phyloP scores from a whole-genome alignment of 352 stramenopile genomes.

The Globisporangium heterothallicum region DNA sequence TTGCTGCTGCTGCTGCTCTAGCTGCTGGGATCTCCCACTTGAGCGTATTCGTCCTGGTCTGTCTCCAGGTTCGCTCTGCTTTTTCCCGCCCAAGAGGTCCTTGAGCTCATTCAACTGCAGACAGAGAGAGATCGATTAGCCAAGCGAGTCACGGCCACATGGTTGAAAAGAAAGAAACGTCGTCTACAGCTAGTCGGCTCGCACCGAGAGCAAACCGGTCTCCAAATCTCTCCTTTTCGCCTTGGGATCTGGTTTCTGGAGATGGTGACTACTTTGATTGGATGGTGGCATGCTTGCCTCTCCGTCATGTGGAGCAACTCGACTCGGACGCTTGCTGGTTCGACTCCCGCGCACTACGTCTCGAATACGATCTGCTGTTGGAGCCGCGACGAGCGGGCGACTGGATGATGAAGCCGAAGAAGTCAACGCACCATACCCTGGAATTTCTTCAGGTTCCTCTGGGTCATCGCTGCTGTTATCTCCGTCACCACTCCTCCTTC shows the following conservation, averaged over 20 bases:
- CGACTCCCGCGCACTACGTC: constrained; percentile 8
- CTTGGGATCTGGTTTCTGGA: constrained; percentile 6
- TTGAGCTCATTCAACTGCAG: constrained; percentile 43
- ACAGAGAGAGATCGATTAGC: too few species aligned
- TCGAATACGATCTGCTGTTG: constrained; percentile 19
- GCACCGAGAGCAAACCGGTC: constrained; percentile 40
- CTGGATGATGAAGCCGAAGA: constrained; percentile 1
- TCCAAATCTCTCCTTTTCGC: constrained; percentile 15
- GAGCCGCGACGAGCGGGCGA: constrained; percentile 8
- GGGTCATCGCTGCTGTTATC: constrained; percentile 9
- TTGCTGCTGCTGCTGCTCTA: background rate
- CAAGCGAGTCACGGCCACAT: too few species aligned
- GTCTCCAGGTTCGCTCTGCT: constrained; percentile 9
- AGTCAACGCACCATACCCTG: constrained; percentile 26
- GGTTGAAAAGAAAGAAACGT: too few species aligned
- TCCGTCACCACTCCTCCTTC: background rate
- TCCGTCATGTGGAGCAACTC: background rate
- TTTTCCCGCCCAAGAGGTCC: constrained; percentile 32
- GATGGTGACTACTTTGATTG: constrained; percentile 5
- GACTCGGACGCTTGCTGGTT: constrained; percentile 1
- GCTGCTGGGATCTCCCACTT: background rate
- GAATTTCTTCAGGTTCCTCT: constrained; percentile 21
- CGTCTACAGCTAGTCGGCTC: background rate
- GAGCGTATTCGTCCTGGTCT: background rate
- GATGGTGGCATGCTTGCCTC: background rate